These are phyloP conservation scores for Sugiyamaella valdiviana DNA, from an alignment of 805 yeast genomes.

Conservation along the genomic window DNA sequence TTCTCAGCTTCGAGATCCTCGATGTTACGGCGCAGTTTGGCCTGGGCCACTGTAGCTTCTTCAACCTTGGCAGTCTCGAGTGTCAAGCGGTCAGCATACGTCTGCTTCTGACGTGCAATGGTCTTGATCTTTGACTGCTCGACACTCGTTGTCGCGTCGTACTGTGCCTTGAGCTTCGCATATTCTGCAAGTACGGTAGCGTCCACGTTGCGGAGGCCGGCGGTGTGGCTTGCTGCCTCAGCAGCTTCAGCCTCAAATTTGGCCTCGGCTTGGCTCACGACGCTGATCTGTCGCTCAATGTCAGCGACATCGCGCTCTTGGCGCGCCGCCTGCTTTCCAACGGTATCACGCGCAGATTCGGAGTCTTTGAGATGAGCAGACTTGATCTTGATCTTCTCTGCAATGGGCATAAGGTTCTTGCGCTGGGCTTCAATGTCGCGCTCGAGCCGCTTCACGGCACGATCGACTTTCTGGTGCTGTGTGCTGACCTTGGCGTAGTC, in stretches of 20 bases:
- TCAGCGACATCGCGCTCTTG: background rate
- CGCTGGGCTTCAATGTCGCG: constrained; percentile 39
- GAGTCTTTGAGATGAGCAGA: constrained; percentile 50
- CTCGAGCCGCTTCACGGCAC: constrained; percentile 35
- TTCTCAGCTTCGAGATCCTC: constrained; percentile 35
- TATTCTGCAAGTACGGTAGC: constrained; percentile 53
- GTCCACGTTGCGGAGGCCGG: constrained; percentile 36
- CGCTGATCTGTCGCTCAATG: constrained; percentile 40
- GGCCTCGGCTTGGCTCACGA: constrained; percentile 38
- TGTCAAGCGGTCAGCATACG: constrained; percentile 21
- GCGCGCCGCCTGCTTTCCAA: constrained; percentile 30
- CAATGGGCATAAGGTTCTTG: constrained; percentile 54
- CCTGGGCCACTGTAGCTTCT: constrained; percentile 13
- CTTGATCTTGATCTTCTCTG: constrained; percentile 48
- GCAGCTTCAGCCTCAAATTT: constrained; percentile 35
- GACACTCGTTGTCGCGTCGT: constrained; percentile 25
- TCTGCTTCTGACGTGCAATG: constrained; percentile 21
- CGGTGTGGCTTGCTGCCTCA: constrained; percentile 28
- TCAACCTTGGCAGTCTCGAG: constrained; percentile 16
- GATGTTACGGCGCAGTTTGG: constrained; percentile 29
- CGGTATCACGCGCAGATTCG: constrained; percentile 42
- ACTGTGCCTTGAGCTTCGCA: constrained; percentile 49
- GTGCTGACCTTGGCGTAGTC: constrained; percentile 13
- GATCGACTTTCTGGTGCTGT: constrained; percentile 28
- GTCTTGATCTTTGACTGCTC: constrained; percentile 22